These are phyloP conservation scores for Fusarium beomiforme DNA, from an alignment of 2,329 filamentous ascomycete genomes.

Conservation along the genomic window DNA sequence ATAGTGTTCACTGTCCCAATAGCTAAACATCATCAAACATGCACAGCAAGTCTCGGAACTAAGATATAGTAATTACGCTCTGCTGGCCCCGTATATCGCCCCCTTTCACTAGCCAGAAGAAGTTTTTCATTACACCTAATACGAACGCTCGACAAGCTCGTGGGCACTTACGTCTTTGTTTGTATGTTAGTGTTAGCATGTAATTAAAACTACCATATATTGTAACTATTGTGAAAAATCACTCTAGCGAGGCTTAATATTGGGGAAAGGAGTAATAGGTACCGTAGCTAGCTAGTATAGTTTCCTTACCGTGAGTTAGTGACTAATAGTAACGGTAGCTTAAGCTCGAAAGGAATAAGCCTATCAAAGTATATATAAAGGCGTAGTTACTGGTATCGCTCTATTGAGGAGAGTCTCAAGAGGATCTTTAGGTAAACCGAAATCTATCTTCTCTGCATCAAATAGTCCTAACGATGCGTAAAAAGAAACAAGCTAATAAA, in stretches of 20 bases:
- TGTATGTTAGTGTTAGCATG: background rate
- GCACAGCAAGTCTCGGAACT: too few relatives aligned
- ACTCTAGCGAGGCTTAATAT: background rate
- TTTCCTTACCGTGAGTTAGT: background rate
- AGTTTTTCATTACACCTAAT: background rate
- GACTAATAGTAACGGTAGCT: background rate
- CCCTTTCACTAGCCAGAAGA: background rate
- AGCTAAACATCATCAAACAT: too few relatives aligned
- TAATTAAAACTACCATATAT: background rate
- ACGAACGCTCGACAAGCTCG: background rate
- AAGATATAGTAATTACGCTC: background rate
- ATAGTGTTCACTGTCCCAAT: too few relatives aligned
- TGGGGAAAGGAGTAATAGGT: background rate
- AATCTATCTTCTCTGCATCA: background rate
- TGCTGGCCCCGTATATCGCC: background rate
- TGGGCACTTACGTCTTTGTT: background rate
- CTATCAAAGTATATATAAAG: background rate
- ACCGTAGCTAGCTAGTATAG: background rate
- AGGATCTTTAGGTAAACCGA: background rate
- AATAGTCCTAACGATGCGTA: background rate
- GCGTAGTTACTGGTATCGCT: background rate
- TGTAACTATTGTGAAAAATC: background rate
- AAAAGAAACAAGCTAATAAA: background rate
- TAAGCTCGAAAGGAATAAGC: background rate
- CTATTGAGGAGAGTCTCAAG: background rate